Evolutionary conservation across 768 basidiomycete species (phyloP).

Genomic region (Termitomyces bulborhizus): DNA sequence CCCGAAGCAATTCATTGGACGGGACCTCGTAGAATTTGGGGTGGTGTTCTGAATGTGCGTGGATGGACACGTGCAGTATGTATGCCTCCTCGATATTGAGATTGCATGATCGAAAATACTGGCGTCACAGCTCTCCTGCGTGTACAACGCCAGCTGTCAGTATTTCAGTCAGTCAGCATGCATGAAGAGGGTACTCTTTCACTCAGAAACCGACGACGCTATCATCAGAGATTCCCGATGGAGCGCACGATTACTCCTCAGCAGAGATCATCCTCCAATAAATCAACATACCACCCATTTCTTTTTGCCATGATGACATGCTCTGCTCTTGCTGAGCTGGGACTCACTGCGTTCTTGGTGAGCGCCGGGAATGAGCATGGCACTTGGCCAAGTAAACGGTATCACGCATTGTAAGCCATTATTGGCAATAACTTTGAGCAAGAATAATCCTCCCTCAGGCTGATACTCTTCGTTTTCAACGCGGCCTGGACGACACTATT

Average conservation of each 20-base stretch:
- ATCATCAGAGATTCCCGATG: slow-evolving; percentile 5
- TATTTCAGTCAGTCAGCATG: slow-evolving; percentile 6
- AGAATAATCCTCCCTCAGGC: slow-evolving; percentile 21
- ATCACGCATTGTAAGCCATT: slow-evolving; percentile 54
- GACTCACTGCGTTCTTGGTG: slow-evolving; percentile 69
- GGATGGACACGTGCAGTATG: not conserved
- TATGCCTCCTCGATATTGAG: not conserved
- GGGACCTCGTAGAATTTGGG: not conserved
- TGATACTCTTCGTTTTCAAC: slow-evolving; percentile 58
- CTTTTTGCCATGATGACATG: slow-evolving; percentile 61
- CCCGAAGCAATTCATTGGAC: too few relatives aligned
- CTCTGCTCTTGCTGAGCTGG: slow-evolving; percentile 65
- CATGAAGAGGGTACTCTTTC: not conserved
- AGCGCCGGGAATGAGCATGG: slow-evolving; percentile 57
- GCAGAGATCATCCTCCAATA: slow-evolving; percentile 31
- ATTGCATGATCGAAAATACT: not conserved
- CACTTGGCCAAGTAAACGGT: slow-evolving; percentile 55
- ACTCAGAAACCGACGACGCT: slow-evolving; percentile 1
- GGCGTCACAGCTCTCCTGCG: not conserved
- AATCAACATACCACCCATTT: slow-evolving; percentile 55
- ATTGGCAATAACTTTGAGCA: not conserved
- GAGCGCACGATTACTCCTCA: slow-evolving; percentile 3
- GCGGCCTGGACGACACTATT: slow-evolving; percentile 74
- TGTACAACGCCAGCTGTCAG: not conserved
- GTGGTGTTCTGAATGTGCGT: not conserved